A percentile compares a stretch with the other conserved stretches of the same genome.
Evolutionary conservation across 306 rosid genomes (phyloP).

Genomic region (Vigna trinervia): DNA sequence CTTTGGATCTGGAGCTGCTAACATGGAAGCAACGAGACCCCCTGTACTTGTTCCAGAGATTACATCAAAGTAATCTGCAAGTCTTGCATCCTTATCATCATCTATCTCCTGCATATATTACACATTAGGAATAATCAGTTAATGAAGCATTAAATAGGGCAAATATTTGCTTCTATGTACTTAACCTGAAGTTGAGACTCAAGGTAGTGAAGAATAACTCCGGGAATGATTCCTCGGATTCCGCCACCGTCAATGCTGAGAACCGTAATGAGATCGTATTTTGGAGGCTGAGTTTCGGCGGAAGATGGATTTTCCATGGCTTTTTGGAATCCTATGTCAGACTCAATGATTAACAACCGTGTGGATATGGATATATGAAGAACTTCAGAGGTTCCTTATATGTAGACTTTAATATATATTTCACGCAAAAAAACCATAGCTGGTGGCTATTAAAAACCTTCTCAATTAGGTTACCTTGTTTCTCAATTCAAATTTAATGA

Average conservation of each 20-base stretch:
- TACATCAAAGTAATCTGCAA: constrained; percentile 53
- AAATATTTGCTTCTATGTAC: background rate
- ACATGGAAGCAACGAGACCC: constrained; percentile 49
- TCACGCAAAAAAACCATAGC: background rate
- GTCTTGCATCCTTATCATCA: constrained; percentile 40
- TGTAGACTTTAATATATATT: background rate
- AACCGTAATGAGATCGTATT: constrained; percentile 36
- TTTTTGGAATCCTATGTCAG: background rate
- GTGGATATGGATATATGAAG: background rate
- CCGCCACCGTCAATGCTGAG: constrained; percentile 57
- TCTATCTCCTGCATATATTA: constrained; percentile 27
- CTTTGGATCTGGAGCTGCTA: constrained; percentile 42
- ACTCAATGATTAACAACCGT: background rate
- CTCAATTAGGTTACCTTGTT: background rate
- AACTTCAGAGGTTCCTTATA: background rate
- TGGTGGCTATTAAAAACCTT: background rate
- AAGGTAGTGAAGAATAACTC: constrained; percentile 44
- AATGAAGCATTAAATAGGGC: background rate
- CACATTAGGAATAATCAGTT: background rate
- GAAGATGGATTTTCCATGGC: constrained; percentile 27
- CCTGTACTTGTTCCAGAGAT: constrained; percentile 53
- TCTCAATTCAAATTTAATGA: too few species aligned
- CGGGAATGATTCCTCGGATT: constrained; percentile 56
- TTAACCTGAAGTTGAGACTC: constrained; percentile 54
- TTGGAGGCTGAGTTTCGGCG: background rate